Conservation (phyloP, 2,329 filamentous ascomycete species). For the Pseudogymnoascus sp. region DNA sequence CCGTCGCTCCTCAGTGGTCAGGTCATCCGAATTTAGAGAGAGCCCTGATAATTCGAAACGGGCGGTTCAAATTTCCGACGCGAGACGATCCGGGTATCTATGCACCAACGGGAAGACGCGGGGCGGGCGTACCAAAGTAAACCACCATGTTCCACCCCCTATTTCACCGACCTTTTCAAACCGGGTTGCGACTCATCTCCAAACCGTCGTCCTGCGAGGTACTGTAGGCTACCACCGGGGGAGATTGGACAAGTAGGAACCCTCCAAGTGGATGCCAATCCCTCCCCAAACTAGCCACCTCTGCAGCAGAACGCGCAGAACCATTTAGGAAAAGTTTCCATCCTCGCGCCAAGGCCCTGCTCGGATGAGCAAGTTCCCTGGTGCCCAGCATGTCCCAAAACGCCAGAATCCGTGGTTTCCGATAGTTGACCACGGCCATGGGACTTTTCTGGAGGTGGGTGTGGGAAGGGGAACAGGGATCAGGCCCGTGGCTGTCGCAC, state of each 20-base stretch:
- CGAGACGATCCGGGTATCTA: background rate
- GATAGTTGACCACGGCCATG: background rate
- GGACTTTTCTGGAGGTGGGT: background rate
- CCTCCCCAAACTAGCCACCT: background rate
- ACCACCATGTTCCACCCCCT: background rate
- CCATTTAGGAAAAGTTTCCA: background rate
- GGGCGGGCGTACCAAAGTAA: background rate
- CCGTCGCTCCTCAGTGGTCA: background rate
- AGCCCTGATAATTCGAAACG: background rate
- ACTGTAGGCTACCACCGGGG: background rate
- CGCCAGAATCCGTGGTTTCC: background rate
- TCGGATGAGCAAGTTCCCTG: background rate
- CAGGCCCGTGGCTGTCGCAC: background rate
- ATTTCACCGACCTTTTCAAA: background rate
- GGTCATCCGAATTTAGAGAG: background rate
- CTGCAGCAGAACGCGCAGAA: background rate
- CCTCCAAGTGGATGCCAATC: background rate
- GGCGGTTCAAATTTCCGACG: constrained; percentile 1
- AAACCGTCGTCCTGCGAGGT: background rate
- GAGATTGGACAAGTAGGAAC: background rate
- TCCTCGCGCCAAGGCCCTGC: background rate
- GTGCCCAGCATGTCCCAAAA: background rate
- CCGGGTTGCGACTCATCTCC: background rate
- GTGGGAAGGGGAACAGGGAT: background rate
- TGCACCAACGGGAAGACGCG: background rate